Evolutionary conservation across 202 grass and related monocot genomes (phyloP).

Genomic region (Dendrocalamus latiflorus): DNA sequence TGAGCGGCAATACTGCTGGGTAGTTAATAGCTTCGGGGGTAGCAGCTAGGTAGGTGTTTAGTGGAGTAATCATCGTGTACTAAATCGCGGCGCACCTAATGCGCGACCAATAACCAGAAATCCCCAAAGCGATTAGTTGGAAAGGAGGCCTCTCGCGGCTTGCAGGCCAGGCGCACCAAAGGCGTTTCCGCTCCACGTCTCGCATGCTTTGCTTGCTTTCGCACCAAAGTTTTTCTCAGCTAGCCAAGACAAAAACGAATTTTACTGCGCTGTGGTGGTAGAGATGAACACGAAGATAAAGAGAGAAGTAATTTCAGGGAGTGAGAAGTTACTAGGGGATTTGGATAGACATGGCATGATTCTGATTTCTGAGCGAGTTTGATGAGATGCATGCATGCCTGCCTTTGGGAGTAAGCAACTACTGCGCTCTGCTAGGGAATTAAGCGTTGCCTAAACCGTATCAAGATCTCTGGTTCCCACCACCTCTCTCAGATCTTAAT

Average conservation of each 20-base stretch:
- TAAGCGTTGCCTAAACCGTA: slow-evolving; percentile 10
- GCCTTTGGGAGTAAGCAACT: slow-evolving; percentile 14
- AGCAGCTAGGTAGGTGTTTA: slow-evolving; percentile 5
- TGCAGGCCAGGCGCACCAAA: background rate
- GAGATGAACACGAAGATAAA: background rate
- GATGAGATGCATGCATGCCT: background rate
- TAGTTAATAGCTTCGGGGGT: background rate
- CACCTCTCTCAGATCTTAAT: background rate
- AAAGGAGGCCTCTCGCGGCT: background rate
- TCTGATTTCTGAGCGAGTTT: background rate
- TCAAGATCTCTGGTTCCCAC: slow-evolving; percentile 2
- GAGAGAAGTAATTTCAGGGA: background rate
- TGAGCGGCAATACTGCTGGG: slow-evolving; percentile 15
- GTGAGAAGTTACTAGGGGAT: background rate
- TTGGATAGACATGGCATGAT: background rate
- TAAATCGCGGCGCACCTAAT: slow-evolving; percentile 26
- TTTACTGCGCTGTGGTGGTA: background rate
- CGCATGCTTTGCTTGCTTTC: background rate
- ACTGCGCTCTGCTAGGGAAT: background rate
- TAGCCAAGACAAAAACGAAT: background rate
- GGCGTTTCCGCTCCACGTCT: slow-evolving; percentile 13
- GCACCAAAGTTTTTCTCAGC: background rate
- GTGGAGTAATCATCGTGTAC: slow-evolving; percentile 37
- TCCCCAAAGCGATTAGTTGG: slow-evolving; percentile 25
- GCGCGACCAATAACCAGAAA: slow-evolving; percentile 6